Evolutionary conservation across 1,284 basidiomycete genomes (phyloP), one percentile per base, ranked within the genome.

Genomic region (Coriolopsis trogii): DNA sequence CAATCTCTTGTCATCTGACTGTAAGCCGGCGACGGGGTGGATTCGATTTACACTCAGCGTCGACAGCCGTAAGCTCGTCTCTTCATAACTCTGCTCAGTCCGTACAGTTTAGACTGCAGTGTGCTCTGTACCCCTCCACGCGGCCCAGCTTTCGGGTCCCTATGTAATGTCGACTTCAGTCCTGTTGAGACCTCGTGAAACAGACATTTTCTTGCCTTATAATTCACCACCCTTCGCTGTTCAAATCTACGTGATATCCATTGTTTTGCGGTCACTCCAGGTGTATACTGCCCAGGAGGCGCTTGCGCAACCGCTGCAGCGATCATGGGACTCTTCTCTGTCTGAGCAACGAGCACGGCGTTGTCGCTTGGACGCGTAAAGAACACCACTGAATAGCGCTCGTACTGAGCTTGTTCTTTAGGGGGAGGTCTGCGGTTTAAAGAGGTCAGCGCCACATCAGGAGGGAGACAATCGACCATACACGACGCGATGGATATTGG

Each of bases 401-500:
- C 62, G 29, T 61, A 56, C 15, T 53, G 34, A 9, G 59, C 63
- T 56, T 74, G 73, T 13, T 59, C 63, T 23, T 61, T 41, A 36
- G 70, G 55, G 39, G 68, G 53, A 39, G 70, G 46, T 47, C 71
- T 66, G 34, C 7, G 9, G 16, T 12, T 29, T n/a, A 9, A 13
- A 7, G 23, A 37, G 16, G 31, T 6, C 24, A 16, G 21, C 23
- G 6, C 9, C 15, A 13, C 18, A 2, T n/a, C 25, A 1, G 24
- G 15, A 28, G 8, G 16, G 18, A 8, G 4, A 16, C 10, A 4
- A 3, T 1, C 10, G 55, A 53, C 42, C 71, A 18, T 46, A 66
- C 68, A 72, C 58, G 37, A 70, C 69, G 16, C 69, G 67, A 53
- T 72, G 68, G 46, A 72, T 56, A 55, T 70, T 70, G 24, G 67